A percentile compares a stretch with the other conserved stretches of the same genome.
Conservation (phyloP, 2,329 filamentous ascomycete genomes). For the Alternaria conjuncta region DNA sequence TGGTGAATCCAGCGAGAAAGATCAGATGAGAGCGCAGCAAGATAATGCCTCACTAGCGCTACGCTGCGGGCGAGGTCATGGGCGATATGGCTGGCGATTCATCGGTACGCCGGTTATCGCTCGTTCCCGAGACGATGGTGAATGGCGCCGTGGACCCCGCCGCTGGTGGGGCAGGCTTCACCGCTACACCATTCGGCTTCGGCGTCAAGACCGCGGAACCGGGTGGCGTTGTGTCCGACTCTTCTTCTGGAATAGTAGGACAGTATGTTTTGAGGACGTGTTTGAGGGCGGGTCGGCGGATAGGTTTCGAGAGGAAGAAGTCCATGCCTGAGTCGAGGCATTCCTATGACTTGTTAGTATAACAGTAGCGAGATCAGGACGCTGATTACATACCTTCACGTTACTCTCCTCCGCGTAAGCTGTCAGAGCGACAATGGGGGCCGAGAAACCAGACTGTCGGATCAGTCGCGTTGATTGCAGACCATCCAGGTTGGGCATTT, state of each 20-base stretch:
- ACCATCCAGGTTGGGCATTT: conserved; percentile 92
- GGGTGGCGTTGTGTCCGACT: conserved; percentile 36
- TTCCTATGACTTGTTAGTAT: conserved; percentile 40
- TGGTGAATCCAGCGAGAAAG: neutral
- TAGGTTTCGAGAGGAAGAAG: conserved; percentile 79
- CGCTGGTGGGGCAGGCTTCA: neutral
- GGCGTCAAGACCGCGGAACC: neutral
- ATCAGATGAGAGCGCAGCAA: neutral
- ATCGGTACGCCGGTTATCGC: neutral
- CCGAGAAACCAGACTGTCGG: conserved; percentile 82
- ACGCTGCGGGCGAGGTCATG: conserved; percentile 15
- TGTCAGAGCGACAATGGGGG: conserved; percentile 88
- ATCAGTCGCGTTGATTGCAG: conserved; percentile 86
- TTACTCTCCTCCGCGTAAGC: conserved; percentile 92
- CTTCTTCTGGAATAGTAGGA: conserved; percentile 78
- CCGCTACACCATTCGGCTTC: conserved; percentile 17
- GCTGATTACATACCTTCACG: conserved; percentile 69
- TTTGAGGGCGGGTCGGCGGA: conserved; percentile 82
- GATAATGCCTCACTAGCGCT: neutral
- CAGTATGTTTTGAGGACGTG: conserved; percentile 83
- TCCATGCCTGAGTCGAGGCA: conserved; percentile 88
- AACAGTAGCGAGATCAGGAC: neutral
- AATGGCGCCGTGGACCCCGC: conserved; percentile 9
- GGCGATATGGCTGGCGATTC: conserved; percentile 22
- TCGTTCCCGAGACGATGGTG: conserved; percentile 6